These are phyloP conservation scores for Endoconidiophora laricicola DNA, from an alignment of 2,329 filamentous ascomycete genomes.

Conservation along the genomic window DNA sequence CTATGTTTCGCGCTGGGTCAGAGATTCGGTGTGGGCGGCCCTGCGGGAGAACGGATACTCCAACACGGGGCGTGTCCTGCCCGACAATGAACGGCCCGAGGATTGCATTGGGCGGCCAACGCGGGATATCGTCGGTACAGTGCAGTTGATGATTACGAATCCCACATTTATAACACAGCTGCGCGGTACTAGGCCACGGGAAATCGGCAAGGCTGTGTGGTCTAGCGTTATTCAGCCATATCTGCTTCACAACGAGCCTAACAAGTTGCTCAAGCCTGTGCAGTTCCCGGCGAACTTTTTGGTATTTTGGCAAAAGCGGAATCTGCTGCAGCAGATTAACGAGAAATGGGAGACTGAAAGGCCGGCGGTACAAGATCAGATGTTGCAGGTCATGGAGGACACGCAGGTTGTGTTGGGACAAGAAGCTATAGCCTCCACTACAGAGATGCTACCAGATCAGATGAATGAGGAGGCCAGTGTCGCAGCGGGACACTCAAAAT, in stretches of 20 bases:
- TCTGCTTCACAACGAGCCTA: neutral
- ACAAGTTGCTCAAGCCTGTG: slow-evolving; percentile 1
- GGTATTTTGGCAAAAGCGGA: slow-evolving; percentile 7
- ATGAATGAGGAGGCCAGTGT: no score
- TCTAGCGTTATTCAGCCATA: no score
- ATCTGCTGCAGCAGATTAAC: slow-evolving; percentile 6
- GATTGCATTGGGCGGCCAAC: neutral
- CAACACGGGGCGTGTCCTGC: slow-evolving; percentile 8
- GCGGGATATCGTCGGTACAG: slow-evolving; percentile 9
- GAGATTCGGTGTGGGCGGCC: slow-evolving; percentile 9
- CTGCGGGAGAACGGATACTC: slow-evolving; percentile 11
- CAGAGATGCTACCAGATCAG: no score
- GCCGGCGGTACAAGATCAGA: no score
- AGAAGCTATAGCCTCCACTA: no score
- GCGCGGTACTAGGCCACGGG: neutral
- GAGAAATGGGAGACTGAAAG: neutral
- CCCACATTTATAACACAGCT: neutral
- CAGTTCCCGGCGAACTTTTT: slow-evolving; percentile 9
- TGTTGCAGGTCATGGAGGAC: no score
- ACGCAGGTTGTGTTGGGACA: no score
- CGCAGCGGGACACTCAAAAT: no score
- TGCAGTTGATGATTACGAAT: slow-evolving; percentile 8
- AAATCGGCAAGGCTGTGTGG: slow-evolving; percentile 9
- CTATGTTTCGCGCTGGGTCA: slow-evolving; percentile 11
- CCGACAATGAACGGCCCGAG: neutral